These are phyloP conservation scores for Tricholoma saponaceum DNA, from an alignment of 768 basidiomycete genomes.

Conservation along the genomic window DNA sequence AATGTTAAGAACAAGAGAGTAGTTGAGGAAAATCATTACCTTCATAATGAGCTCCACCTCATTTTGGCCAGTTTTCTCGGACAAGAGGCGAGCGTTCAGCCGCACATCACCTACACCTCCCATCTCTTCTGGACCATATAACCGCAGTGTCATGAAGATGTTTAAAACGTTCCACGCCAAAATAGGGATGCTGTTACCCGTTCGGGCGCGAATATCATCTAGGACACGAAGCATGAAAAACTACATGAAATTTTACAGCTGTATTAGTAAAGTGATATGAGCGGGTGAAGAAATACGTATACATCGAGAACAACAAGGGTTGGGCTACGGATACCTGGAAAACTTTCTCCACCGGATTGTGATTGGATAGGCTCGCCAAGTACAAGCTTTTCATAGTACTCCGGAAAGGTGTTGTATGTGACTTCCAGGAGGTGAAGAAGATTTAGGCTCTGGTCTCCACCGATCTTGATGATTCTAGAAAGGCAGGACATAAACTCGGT, in stretches of 20 bases:
- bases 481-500: neutral
- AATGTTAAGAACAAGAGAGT: neutral
- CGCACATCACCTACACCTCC: neutral
- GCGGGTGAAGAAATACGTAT: neutral
- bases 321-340: neutral
- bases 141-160: neutral
- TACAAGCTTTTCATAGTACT: neutral
- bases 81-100: neutral
- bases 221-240: neutral
- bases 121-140: neutral
- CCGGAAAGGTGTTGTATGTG: neutral
- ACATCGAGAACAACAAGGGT: neutral
- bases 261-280: neutral
- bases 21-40: neutral
- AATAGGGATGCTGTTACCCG: neutral
- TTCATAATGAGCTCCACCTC: neutral
- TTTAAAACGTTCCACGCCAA: neutral
- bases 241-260: neutral
- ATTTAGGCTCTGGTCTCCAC: neutral
- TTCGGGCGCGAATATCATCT: neutral
- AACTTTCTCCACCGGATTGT: neutral
- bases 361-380: neutral
- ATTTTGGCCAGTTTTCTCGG: neutral
- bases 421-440: neutral
- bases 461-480: neutral